Evolutionary conservation across 331 rosid species (phyloP), one percentile per base, ranked within the genome.

Genomic region (Prunus yedoensis): DNA sequence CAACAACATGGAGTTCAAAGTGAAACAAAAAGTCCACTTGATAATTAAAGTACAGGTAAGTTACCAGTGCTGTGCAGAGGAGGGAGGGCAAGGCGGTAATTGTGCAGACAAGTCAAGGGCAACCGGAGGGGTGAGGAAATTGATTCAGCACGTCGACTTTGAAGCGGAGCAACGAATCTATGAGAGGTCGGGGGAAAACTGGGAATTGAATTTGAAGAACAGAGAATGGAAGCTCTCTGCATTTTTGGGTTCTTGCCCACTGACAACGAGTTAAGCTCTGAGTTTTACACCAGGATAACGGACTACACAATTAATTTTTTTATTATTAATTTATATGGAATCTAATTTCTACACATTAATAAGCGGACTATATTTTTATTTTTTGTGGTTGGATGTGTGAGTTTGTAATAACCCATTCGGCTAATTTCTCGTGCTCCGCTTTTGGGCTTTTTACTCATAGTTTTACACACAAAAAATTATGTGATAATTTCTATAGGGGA

Each of bases 1-100:
- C 25, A n/a, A 4, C 41, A 35, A 68, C 62, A 25, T 41, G 45
- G 9, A 17, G 58, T 57, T 17, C 47, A 41, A 28, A 76, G 5
- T 0, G 25, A 41, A 10, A 13, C 2, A 7, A 10, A n/a, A 41
- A 69, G 21, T 25, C 27, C 17, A 8, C 10, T 17, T 50, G 27
- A 49, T 10, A 25, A 73, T 56, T 16, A 35, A 58, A 59, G 30
- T 13, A 17, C 47, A 75, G 23, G 35, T 17, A 75, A 17, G 35
- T 25, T 86, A 86, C 92, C 86, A 53, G 84, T 76, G 84, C 78
- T 62, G 49, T 57, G 84, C 62, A 69, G 71, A 23, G 86, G 79
- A 60, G 68, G 75, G 73, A 81, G 75, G 20, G 80, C 23, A 78
- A 73, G 49, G 71, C 68, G 87, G 69, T 75, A 84, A 61, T 59